Base-by-base conservation (phyloP, 2,329 filamentous ascomycete species). In the Aspergillus unguis region DNA sequence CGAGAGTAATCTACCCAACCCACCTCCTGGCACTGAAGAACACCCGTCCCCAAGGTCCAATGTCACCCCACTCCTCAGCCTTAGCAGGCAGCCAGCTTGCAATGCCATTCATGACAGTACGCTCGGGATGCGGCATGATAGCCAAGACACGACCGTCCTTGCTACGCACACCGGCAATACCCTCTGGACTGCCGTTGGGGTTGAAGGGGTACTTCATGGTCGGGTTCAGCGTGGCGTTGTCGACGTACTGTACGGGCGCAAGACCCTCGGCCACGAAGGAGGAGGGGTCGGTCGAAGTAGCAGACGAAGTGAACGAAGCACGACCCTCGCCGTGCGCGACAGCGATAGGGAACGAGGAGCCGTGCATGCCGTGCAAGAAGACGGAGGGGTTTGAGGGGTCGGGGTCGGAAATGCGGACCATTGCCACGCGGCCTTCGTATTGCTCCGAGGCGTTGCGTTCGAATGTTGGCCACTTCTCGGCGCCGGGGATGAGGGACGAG, bases 121-220 rank as follows among this genome's bases (percentile, higher is more conserved):
- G 83, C 76, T 96, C 91, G 1, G 91, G 91, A 71, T 96, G 91
- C 56, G 92, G 92, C 91, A 96, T 96, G 75, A 96, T 83, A 5
- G 90, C 90, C 61, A 96, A 72, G 1, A 95, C 88, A 52, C 89
- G 81, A 9, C 91, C 91, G 66, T 95, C 86, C 40, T 77, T 80
- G 63, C 83, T 91, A 62, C 86, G 80, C 27, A 95, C 86, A 67
- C 86, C 90, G 1, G 91, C 88, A 58, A 96, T 87, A 66, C 89
- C 91, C 57, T 81, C 79, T 1, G 89, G 88, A 66, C 86, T 90
- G 48, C 91, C 91, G 73, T 95, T 96, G 47, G 86, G 88, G 75
- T 97, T 97, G 75, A 80, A 88, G 1, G 94, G 94, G 67, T 97
- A 99, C 61, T 77, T 78, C 71, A 91, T 88, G 1, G 94, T 94